phyloP scores from a whole-genome alignment of 2,329 filamentous ascomycete genomes.

The Coniella lustricola region DNA sequence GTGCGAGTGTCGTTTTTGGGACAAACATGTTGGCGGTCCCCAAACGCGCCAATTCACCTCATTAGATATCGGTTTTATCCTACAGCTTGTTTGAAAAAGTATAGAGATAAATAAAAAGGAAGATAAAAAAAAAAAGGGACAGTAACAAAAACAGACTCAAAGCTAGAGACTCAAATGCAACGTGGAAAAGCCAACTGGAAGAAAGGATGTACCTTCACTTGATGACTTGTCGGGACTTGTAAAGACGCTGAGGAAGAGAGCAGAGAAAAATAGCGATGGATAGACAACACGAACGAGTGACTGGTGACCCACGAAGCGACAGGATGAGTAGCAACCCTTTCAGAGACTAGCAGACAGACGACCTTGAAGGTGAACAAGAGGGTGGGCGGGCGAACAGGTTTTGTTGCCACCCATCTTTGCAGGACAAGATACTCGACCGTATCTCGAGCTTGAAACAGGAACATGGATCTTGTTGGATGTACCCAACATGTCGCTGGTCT shows the following conservation, averaged over 20 bases:
- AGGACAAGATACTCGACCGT: too few species aligned
- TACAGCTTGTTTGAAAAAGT: background rate
- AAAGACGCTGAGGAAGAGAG: background rate
- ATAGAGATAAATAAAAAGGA: background rate
- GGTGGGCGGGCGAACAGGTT: background rate
- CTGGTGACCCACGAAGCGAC: background rate
- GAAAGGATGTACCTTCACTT: too few species aligned
- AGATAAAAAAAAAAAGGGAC: too few species aligned
- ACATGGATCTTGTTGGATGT: too few species aligned
- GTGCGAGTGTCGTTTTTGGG: constrained; percentile 16
- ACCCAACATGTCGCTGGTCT: background rate
- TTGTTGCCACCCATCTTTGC: background rate
- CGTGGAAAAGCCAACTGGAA: too few species aligned
- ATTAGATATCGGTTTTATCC: constrained; percentile 2
- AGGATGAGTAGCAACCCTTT: background rate
- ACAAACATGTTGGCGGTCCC: constrained; percentile 16
- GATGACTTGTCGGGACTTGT: too few species aligned
- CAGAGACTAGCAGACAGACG: background rate
- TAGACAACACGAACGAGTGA: constrained; percentile 10
- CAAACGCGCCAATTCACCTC: constrained; percentile 4
- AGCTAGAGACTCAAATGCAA: too few species aligned
- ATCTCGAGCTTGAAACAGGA: too few species aligned
- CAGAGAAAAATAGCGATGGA: constrained; percentile 8
- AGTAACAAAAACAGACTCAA: too few species aligned
- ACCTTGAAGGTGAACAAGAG: too few species aligned